phyloP scores from a whole-genome alignment of 2,329 filamentous ascomycete species.

The Fusarium poae region DNA sequence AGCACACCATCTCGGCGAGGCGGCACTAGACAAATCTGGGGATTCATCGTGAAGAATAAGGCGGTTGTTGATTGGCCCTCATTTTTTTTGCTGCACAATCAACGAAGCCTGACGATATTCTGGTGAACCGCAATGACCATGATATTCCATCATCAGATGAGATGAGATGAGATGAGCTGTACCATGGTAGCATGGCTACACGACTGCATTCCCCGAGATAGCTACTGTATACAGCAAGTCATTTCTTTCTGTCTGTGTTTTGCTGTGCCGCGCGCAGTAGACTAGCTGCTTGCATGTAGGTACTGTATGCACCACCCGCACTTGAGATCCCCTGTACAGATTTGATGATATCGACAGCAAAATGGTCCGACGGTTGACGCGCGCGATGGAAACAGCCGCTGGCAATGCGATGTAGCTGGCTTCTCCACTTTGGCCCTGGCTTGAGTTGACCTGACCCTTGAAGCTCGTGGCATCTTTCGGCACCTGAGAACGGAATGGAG shows the following conservation, averaged over 20 bases:
- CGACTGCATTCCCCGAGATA: not conserved
- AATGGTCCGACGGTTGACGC: constrained; percentile 47
- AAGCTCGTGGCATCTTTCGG: constrained; percentile 42
- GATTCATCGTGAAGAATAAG: constrained; percentile 23
- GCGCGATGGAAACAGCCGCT: constrained; percentile 45
- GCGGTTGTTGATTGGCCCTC: constrained; percentile 27
- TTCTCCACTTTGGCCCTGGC: constrained; percentile 39
- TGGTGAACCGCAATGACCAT: constrained; percentile 19
- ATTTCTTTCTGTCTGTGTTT: not conserved
- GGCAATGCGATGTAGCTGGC: constrained; percentile 34
- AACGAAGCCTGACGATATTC: constrained; percentile 28
- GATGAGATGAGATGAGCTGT: constrained; percentile 8
- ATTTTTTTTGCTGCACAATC: constrained; percentile 20
- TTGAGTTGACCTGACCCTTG: constrained; percentile 35
- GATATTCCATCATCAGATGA: constrained; percentile 6
- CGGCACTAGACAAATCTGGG: constrained; percentile 23
- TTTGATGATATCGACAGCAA: constrained; percentile 35
- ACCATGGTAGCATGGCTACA: constrained; percentile 18
- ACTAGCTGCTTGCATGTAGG: not conserved
- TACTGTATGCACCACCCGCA: not conserved
- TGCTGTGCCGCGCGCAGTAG: not conserved
- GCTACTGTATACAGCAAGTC: not conserved
- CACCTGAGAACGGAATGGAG: constrained; percentile 37
- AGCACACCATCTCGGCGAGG: constrained; percentile 29
- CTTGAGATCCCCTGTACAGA: constrained; percentile 3